Evolutionary conservation across 192 early-diverging fungal species (phyloP), one percentile per base, ranked within the genome.

Genomic region (Gryganskiella cystojenkinii): DNA sequence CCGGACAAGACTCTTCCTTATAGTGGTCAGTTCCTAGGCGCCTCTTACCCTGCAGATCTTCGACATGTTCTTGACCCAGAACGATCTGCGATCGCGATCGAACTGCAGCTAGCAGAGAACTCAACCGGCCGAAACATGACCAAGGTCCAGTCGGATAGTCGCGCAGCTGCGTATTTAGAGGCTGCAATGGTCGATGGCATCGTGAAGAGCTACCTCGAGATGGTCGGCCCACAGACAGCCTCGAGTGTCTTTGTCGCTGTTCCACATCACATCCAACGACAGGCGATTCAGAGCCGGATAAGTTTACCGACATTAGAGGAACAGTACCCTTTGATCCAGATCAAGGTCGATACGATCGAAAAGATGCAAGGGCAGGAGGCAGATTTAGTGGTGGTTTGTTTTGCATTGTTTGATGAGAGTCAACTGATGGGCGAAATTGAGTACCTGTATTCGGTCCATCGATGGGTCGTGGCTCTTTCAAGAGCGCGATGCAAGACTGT

Each of bases 341-440:
- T 86, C 27, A 67, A 80, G 28, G 70, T 86, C 1, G 80, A 86
- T 52, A 86, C 85, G 19, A 71, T 83, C 3, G 86, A 87, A 37
- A 87, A 85, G 56, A 82, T 87, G 80, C 86, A 87, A 54, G 86
- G 86, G 2, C 81, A 83, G 56, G 73, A 89, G 65, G 84, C 85
- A 0, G 88, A 92, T 33, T 42, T 92, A 11, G 87, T 92, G 24
- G 72, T 92, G 15, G 84, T 79, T 14, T 89, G 89, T 47, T 90
- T 87, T 70, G 84, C 78, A 3, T 80, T 88, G 40, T 64, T 83
- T 50, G 65, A 74, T 42, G 61, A 71, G 15, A 59, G 43, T 27
- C 61, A 57, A 25, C 40, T 75, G 34, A 34, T 65, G 10, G 56
- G 61, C 20, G 79, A 80, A 42, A 42, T 74, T 3, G 65, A 65